These are phyloP conservation scores for Vaccinium macrocarpon DNA, from an alignment of 148 eudicot species.

Conservation along the genomic window DNA sequence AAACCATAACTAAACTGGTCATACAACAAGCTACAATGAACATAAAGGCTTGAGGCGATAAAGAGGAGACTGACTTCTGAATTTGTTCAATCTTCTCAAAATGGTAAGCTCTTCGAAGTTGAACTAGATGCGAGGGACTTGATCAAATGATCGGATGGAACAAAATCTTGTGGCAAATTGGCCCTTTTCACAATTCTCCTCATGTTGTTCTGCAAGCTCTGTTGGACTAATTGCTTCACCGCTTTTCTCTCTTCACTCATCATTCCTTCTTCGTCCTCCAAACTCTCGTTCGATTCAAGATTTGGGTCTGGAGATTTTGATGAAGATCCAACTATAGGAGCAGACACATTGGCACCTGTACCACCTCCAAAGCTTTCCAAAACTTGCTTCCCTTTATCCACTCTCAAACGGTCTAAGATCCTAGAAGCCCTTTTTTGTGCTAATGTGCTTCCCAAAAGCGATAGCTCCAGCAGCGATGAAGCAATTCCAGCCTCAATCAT, in stretches of 20 bases:
- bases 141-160: constrained; percentile 61
- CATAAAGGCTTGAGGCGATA: background rate
- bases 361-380: constrained; percentile 37
- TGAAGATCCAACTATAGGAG: constrained; percentile 57
- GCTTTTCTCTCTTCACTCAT: constrained; percentile 86
- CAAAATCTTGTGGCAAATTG: constrained; percentile 76
- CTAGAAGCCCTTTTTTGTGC: constrained; percentile 85
- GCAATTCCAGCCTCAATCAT: constrained; percentile 71
- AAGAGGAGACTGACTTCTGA: constrained; percentile 20
- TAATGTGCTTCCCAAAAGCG: constrained; percentile 75
- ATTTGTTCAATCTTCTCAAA: constrained; percentile 36
- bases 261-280: constrained; percentile 41
- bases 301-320: constrained; percentile 22
- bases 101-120: constrained; percentile 87
- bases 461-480: constrained; percentile 71
- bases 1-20: background rate
- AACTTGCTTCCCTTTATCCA: constrained; percentile 76
- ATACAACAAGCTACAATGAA: constrained; percentile 8
- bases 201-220: constrained; percentile 86
- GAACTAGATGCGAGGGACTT: constrained; percentile 61
- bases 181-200: constrained; percentile 78
- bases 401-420: constrained; percentile 63
- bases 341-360: constrained; percentile 45
- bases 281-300: constrained; percentile 21
- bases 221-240: constrained; percentile 79